Evolutionary conservation across 192 early-diverging fungal species (phyloP), one percentile per base, ranked within the genome.

Genomic region (Geranomyces variabilis): DNA sequence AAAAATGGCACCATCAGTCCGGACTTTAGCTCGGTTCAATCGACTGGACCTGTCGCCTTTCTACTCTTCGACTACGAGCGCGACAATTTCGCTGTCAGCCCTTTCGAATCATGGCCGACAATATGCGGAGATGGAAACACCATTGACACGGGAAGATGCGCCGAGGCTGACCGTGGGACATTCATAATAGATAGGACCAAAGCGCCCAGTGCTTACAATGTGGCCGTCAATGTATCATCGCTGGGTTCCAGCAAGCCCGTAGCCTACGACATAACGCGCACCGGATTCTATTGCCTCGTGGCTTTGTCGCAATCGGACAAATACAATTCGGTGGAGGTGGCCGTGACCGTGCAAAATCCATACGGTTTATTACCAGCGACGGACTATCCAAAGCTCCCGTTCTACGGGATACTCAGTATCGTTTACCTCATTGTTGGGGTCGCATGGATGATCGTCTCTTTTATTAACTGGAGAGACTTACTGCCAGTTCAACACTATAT

Each of bases 401-500:
- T 98, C 29, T 95, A 93, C 74, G 90, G 92, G 26, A 58, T 83
- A 3, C 82, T 94, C 34, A 87, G 87, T 21, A 69, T 93, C 22
- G 79, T 88, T 17, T 99, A 99, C 65, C 72, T 92, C 13, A 44
- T 75, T 14, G 86, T 99, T 60, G 91, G 90, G 17, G 34, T 89
- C 5, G 75, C 81, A 5, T 99, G 97, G 97, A 86, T 88, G 72
- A 70, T 89, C 22, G 79, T 90, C 55, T 91, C 89, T 15, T 92
- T 90, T 60, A 79, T 87, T 36, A 85, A 93, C 73, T 94, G 96
- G 92, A 77, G 83, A 7, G 97, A 97, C 74, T 90, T 99, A 68
- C 75, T 99, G 70, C 89, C 90, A 15, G 87, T 99, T 13, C 97
- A 99, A 81, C 91, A 96, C 75, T 94, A 92, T 75, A 88, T 96